Evolutionary conservation across 306 rosid genomes (phyloP).

Genomic region (Casuarina cunninghamiana): DNA sequence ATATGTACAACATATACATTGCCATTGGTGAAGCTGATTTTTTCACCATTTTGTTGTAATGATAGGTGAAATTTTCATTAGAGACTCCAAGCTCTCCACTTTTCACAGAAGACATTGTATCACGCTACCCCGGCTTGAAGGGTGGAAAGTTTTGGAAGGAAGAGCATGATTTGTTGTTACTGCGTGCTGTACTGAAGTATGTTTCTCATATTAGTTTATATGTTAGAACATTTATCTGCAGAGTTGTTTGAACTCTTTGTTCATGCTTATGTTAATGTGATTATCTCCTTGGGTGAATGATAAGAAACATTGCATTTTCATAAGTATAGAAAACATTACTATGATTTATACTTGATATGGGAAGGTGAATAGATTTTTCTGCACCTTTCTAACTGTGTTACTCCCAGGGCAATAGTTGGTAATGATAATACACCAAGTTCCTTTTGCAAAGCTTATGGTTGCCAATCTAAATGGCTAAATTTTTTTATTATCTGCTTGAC

Average conservation of each 20-base stretch:
- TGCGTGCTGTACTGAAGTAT: constrained; percentile 84
- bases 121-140: constrained; percentile 74
- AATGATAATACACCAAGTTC: neutral
- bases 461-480: neutral
- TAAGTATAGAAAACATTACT: neutral
- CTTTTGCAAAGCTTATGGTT: neutral
- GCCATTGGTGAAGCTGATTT: neutral
- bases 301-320: constrained; percentile 10
- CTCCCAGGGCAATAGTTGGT: neutral
- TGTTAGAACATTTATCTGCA: neutral
- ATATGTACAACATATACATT: neutral
- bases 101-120: constrained; percentile 66
- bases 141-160: constrained; percentile 92
- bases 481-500: neutral
- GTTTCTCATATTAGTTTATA: constrained; percentile 11
- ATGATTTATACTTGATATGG: neutral
- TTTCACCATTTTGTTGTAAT: constrained; percentile 30
- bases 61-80: constrained; percentile 62
- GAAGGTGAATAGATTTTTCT: neutral
- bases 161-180: constrained; percentile 70
- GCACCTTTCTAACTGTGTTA: neutral
- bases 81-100: constrained; percentile 60
- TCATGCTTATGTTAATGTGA: neutral
- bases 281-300: constrained; percentile 7
- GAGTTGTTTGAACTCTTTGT: neutral